Evolutionary conservation across 306 rosid genomes (phyloP).

Genomic region (Carpinus fangiana): DNA sequence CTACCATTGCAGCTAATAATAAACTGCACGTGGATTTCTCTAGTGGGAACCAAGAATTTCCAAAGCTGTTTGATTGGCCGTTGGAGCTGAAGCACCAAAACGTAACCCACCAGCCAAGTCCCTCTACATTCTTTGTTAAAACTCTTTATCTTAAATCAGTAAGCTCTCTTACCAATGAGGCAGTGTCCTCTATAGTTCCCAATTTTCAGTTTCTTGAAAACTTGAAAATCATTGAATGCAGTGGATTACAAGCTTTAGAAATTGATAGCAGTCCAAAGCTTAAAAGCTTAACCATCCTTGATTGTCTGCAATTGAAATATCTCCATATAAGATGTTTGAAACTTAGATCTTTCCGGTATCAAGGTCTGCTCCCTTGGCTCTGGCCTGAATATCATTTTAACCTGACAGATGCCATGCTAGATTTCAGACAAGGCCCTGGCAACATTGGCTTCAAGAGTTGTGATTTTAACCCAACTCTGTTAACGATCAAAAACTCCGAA

Average conservation of each 20-base stretch:
- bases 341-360: constrained; percentile 48
- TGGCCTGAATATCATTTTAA: constrained; percentile 62
- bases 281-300: constrained; percentile 48
- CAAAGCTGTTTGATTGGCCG: constrained; percentile 37
- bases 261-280: constrained; percentile 51
- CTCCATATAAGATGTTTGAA: constrained; percentile 51
- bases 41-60: constrained; percentile 32
- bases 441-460: constrained; percentile 24
- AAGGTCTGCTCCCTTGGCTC: constrained; percentile 64
- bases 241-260: constrained; percentile 51
- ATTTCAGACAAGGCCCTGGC: constrained; percentile 58
- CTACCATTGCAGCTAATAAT: constrained; percentile 47
- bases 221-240: constrained; percentile 59
- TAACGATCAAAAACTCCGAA: constrained; percentile 68
- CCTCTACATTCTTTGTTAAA: constrained; percentile 48
- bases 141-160: constrained; percentile 68
- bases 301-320: constrained; percentile 54
- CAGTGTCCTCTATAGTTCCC: constrained; percentile 52
- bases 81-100: constrained; percentile 37
- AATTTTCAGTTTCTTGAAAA: constrained; percentile 52
- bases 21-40: constrained; percentile 63
- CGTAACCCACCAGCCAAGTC: constrained; percentile 27
- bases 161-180: constrained; percentile 37
- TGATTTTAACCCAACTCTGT: constrained; percentile 65
- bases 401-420: constrained; percentile 65